A percentile compares a stretch with the other conserved stretches of the same genome.
Evolutionary conservation across 1,284 basidiomycete species (phyloP).

Genomic region (Cerrena zonata): DNA sequence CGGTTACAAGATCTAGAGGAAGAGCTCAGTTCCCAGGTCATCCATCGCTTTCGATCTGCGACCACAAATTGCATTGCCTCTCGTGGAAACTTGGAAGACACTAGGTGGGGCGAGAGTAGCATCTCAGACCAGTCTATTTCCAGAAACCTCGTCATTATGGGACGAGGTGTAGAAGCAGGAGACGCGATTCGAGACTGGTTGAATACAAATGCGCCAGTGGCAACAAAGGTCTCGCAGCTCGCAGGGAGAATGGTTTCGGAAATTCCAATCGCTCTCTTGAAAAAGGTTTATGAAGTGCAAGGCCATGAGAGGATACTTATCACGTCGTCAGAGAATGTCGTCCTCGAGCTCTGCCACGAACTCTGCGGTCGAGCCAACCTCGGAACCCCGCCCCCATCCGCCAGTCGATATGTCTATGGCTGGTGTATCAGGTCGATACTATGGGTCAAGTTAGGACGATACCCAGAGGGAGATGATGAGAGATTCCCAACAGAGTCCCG

Average conservation of each 20-base stretch:
- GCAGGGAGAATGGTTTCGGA: not conserved
- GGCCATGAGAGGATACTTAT: not conserved
- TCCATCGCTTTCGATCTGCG: not conserved
- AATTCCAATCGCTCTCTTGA: not conserved
- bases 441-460: not conserved
- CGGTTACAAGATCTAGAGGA: not conserved
- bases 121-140: not conserved
- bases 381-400: not conserved
- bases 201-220: not conserved
- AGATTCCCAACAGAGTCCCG: not conserved
- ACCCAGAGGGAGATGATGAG: not conserved
- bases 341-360: not conserved
- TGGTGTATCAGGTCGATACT: not conserved
- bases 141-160: not conserved
- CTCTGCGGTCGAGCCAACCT: not conserved
- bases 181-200: not conserved
- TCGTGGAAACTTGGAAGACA: not conserved
- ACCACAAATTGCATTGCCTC: not conserved
- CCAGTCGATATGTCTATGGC: not conserved
- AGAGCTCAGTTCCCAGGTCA: not conserved
- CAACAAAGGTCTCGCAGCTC: not conserved
- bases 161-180: not conserved
- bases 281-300: not conserved
- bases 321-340: not conserved
- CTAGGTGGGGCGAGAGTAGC: not conserved